These are phyloP conservation scores for Petunia secreta DNA, from an alignment of 257 asterid genomes.

Conservation along the genomic window DNA sequence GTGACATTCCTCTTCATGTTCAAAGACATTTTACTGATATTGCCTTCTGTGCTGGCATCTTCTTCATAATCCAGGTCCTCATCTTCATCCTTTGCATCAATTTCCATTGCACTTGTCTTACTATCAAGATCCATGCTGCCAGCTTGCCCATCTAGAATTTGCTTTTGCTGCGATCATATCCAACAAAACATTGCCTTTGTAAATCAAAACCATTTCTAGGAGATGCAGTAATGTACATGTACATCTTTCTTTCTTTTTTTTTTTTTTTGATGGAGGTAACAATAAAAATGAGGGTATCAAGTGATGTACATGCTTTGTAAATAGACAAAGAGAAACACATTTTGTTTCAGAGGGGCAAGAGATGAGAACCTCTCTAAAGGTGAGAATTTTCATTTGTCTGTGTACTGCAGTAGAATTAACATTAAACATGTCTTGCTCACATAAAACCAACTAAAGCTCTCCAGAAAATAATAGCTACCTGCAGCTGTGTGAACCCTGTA, in stretches of 20 bases:
- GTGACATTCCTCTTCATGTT: conserved; percentile 50
- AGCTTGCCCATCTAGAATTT: conserved; percentile 45
- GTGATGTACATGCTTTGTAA: not conserved
- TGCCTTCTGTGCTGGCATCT: conserved; percentile 46
- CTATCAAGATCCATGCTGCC: conserved; percentile 43
- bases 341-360: conserved; percentile 10
- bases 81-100: conserved; percentile 47
- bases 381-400: not conserved
- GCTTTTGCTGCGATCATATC: conserved; percentile 60
- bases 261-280: too few species aligned
- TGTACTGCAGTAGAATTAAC: not conserved
- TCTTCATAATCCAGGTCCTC: conserved; percentile 61
- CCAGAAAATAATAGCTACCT: not conserved
- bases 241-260: too few species aligned
- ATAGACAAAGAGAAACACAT: not conserved
- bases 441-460: too few species aligned
- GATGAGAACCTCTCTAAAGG: conserved; percentile 18
- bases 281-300: not conserved
- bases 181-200: conserved; percentile 27
- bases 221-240: not conserved
- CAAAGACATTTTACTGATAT: conserved; percentile 56
- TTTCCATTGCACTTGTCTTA: conserved; percentile 42
- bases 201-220: conserved; percentile 20
- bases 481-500: not conserved
- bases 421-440: too few species aligned